Evolutionary conservation across 192 early-diverging fungal genomes (phyloP).

Genomic region (Borealophlyctis nickersoniae): DNA sequence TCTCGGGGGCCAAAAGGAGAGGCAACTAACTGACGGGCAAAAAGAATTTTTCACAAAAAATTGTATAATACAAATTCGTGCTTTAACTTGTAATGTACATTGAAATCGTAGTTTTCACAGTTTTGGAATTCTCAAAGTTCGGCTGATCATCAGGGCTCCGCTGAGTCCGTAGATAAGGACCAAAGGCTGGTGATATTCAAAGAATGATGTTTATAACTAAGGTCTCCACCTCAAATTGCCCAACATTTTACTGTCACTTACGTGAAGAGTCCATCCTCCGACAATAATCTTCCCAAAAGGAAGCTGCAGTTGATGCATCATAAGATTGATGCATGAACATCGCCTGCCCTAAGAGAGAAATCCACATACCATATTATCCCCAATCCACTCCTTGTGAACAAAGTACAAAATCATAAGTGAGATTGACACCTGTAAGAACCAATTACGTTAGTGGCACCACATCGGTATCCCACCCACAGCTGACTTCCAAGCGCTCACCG

Average conservation of each 20-base stretch:
- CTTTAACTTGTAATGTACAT: background rate
- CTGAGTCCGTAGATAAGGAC: conserved; percentile 72
- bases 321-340: too few species aligned
- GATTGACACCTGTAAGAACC: conserved; percentile 10
- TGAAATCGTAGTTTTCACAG: conserved; percentile 36
- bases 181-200: conserved; percentile 44
- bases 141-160: conserved; percentile 80
- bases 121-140: conserved; percentile 72
- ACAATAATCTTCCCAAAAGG: conserved; percentile 54
- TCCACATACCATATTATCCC: conserved; percentile 37
- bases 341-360: conserved; percentile 39
- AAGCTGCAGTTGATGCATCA: too few species aligned
- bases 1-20: too few species aligned
- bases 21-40: too few species aligned
- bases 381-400: conserved; percentile 44
- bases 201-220: background rate
- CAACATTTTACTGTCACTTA: conserved; percentile 6
- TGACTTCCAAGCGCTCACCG: background rate
- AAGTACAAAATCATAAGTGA: conserved; percentile 65
- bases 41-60: background rate
- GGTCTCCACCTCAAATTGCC: background rate
- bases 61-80: background rate
- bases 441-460: conserved; percentile 1
- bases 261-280: conserved; percentile 67
- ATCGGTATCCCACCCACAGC: too few species aligned